These are phyloP conservation scores for Beauveria bassiana DNA, from an alignment of 2,329 filamentous ascomycete genomes.

Conservation along the genomic window DNA sequence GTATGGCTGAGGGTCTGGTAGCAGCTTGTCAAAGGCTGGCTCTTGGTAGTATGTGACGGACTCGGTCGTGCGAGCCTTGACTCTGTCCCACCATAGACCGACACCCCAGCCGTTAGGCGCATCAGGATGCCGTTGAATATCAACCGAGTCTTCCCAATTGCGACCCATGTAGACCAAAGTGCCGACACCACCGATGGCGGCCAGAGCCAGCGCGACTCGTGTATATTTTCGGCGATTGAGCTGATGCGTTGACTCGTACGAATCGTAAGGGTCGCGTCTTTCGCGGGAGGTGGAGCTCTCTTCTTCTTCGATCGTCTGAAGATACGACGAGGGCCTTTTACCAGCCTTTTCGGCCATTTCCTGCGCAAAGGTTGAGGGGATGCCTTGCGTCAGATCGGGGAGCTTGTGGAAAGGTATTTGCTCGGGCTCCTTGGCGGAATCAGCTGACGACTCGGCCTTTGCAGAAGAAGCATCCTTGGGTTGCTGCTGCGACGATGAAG, in stretches of 20 bases:
- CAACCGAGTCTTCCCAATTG: conserved; percentile 78
- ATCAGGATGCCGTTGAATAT: conserved; percentile 60
- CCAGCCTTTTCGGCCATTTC: conserved; percentile 49
- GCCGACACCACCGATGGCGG: conserved; percentile 47
- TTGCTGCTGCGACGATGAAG: neutral
- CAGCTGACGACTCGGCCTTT: conserved; percentile 12
- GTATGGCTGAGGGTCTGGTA: conserved; percentile 72
- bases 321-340: conserved; percentile 20
- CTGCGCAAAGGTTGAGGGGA: conserved; percentile 80
- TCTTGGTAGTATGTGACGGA: conserved; percentile 91
- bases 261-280: conserved; percentile 51
- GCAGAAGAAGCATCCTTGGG: conserved; percentile 12
- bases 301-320: conserved; percentile 30
- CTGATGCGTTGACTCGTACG: conserved; percentile 87
- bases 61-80: conserved; percentile 64
- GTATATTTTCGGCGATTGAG: conserved; percentile 69
- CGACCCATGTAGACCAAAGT: conserved; percentile 72
- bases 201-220: conserved; percentile 61
- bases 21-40: conserved; percentile 85
- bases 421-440: conserved; percentile 26
- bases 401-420: conserved; percentile 57
- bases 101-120: conserved; percentile 74
- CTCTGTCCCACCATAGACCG: conserved; percentile 71
- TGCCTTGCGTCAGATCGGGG: conserved; percentile 88
- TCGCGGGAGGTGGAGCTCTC: conserved; percentile 25